These are phyloP conservation scores for Ustilago cynodontis DNA, from an alignment of 1,284 basidiomycete genomes.

Conservation along the genomic window DNA sequence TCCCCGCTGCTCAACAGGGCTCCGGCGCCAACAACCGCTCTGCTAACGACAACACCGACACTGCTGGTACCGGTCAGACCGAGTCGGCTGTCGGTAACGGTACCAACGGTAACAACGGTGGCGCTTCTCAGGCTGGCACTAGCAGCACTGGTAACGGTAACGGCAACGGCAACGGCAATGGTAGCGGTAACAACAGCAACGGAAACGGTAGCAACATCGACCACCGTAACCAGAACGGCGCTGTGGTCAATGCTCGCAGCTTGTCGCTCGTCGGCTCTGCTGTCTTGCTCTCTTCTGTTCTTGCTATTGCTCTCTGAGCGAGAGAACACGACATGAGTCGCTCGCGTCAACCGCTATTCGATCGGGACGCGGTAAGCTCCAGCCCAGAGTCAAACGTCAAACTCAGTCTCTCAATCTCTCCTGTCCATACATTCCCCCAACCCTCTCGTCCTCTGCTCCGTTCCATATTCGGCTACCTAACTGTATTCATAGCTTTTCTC, in stretches of 20 bases:
- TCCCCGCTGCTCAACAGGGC: conserved; percentile 45
- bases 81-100: conserved; percentile 36
- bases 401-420: not conserved
- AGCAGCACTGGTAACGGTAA: conserved; percentile 7
- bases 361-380: conserved; percentile 22
- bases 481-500: conserved; percentile 38
- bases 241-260: not conserved
- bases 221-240: conserved; percentile 28
- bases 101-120: conserved; percentile 35
- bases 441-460: not conserved
- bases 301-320: conserved; percentile 21
- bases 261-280: conserved; percentile 3
- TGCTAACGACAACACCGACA: conserved; percentile 40
- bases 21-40: conserved; percentile 36
- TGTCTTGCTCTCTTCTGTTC: conserved; percentile 11
- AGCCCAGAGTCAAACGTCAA: too few relatives aligned
- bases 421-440: not conserved
- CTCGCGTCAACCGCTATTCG: conserved; percentile 23
- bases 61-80: conserved; percentile 33
- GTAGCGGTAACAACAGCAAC: conserved; percentile 8
- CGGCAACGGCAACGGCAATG: conserved; percentile 9
- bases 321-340: not conserved
- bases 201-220: conserved; percentile 28
- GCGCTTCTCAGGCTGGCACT: conserved; percentile 21
- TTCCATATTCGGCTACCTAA: not conserved